A percentile compares a stretch with the other conserved stretches of the same genome.
These are phyloP conservation scores for Plasmodium coatneyi DNA, from an alignment of 169 alveolate species.

Conservation along the genomic window DNA sequence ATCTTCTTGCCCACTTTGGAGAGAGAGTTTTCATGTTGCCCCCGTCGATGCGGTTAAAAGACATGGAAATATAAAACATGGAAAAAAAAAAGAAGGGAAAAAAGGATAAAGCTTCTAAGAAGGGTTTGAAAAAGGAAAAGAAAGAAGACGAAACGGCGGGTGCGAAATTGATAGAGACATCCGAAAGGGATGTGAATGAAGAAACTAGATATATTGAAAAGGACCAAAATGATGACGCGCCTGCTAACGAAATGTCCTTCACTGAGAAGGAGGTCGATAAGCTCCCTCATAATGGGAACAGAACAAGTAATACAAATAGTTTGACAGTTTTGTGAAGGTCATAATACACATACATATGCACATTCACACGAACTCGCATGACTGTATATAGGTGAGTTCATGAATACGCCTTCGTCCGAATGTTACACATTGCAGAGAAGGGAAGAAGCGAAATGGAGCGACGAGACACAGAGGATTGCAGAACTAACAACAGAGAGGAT, in stretches of 20 bases:
- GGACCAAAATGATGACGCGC: background rate
- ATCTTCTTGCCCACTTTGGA: background rate
- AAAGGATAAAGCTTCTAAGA: constrained; percentile 3
- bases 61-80: constrained; percentile 14
- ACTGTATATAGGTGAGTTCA: background rate
- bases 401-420: background rate
- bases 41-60: background rate
- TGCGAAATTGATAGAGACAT: constrained; percentile 1
- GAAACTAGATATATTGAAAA: background rate
- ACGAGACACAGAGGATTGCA: background rate
- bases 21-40: background rate
- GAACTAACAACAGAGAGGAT: background rate
- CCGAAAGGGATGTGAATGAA: background rate
- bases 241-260: background rate
- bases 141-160: background rate
- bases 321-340: background rate
- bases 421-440: background rate
- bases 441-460: background rate
- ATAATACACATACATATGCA: background rate
- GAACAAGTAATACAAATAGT: constrained; percentile 4
- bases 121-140: background rate
- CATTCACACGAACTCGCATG: background rate
- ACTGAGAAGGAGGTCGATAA: background rate
- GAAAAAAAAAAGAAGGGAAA: constrained; percentile 27
- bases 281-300: background rate